Evolutionary conservation across 192 early-diverging fungal genomes (phyloP).

Genomic region (Coemansia sp.): DNA sequence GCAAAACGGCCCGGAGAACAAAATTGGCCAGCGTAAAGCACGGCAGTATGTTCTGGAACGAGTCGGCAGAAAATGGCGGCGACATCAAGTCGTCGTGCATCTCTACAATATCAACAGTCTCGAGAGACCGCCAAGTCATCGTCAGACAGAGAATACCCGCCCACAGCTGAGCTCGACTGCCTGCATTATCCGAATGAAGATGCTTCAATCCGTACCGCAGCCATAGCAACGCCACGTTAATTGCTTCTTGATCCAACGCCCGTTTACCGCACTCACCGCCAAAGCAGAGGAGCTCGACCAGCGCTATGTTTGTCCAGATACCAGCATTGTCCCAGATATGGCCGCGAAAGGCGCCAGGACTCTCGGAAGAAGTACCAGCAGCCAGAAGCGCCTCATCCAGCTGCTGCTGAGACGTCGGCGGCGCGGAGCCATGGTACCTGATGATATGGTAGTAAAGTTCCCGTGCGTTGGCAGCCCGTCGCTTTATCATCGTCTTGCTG

Average conservation of each 20-base stretch:
- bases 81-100: constrained; percentile 16
- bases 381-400: not conserved
- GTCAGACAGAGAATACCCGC: constrained; percentile 18
- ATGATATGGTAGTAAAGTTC: constrained; percentile 29
- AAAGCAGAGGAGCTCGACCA: constrained; percentile 19
- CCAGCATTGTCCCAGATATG: constrained; percentile 8
- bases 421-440: constrained; percentile 18
- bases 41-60: not conserved
- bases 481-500: not conserved
- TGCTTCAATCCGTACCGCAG: constrained; percentile 18
- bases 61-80: not conserved
- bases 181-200: not conserved
- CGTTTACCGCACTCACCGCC: not conserved
- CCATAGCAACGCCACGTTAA: constrained; percentile 21
- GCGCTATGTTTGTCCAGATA: constrained; percentile 26
- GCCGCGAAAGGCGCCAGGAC: not conserved
- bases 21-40: constrained; percentile 22
- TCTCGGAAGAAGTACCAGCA: not conserved
- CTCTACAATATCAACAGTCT: constrained; percentile 11
- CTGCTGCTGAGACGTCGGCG: constrained; percentile 12
- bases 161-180: constrained; percentile 38
- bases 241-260: not conserved
- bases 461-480: constrained; percentile 16
- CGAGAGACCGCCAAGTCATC: constrained; percentile 13
- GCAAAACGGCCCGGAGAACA: constrained; percentile 14